phyloP scores from a whole-genome alignment of 2,329 filamentous ascomycete genomes.

The Pestalotiopsis sp. region DNA sequence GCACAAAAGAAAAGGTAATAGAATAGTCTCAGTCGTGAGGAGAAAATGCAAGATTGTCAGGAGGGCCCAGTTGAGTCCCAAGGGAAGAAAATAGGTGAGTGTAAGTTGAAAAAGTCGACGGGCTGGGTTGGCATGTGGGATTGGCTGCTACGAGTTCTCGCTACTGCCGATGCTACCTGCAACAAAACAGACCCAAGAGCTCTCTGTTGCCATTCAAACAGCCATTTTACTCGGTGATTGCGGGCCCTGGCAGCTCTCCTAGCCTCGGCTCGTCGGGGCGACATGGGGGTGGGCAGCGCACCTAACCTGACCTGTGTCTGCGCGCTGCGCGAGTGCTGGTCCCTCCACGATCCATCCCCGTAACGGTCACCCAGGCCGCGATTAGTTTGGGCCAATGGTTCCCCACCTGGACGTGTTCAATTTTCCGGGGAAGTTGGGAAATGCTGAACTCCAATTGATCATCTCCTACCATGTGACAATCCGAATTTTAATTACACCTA shows the following conservation, averaged over 20 bases:
- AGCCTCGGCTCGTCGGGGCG: constrained; percentile 9
- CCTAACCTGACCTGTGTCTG: background rate
- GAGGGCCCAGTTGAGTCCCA: background rate
- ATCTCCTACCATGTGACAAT: background rate
- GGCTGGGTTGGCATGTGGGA: constrained; percentile 6
- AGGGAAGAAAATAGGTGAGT: background rate
- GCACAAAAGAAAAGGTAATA: background rate
- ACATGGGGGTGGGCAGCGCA: background rate
- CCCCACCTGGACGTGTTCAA: background rate
- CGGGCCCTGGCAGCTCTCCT: constrained; percentile 1
- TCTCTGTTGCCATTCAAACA: background rate
- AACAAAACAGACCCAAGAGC: background rate
- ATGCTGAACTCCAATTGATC: background rate
- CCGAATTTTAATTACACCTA: background rate
- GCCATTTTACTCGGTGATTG: constrained; percentile 8
- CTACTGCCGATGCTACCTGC: background rate
- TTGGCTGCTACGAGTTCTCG: background rate
- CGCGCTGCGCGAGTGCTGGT: background rate
- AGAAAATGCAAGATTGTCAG: background rate
- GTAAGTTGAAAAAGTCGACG: background rate
- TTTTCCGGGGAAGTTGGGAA: background rate
- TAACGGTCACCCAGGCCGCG: constrained; percentile 8
- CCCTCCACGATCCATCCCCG: background rate
- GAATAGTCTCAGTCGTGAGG: background rate
- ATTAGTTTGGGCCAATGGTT: background rate